Percentiles rank a stretch among this genome's conserved stretches.
Conservation (phyloP, 78 protist species). For the Cavenderia fasciculata region DNA sequence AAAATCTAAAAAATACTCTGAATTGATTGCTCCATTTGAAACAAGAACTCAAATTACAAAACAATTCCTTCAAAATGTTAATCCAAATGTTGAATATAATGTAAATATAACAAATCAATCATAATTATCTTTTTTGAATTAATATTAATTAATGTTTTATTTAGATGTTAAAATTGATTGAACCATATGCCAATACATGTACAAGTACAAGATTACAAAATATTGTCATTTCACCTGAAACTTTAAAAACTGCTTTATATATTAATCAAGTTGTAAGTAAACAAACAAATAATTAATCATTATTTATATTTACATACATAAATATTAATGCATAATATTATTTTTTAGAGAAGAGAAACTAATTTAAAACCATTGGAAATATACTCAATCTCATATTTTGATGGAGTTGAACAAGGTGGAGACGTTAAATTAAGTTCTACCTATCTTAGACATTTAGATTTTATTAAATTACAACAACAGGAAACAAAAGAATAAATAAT, state of each 20-base stretch:
- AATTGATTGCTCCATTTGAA: conserved; percentile 37
- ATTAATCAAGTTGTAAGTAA: conserved; percentile 39
- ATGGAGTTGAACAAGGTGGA: conserved; percentile 31
- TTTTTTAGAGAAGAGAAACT: conserved; percentile 20
- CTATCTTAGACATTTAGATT: conserved; percentile 58
- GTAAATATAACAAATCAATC: neutral
- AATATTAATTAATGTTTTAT: neutral
- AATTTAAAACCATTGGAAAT: conserved; percentile 63
- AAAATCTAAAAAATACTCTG: conserved; percentile 20
- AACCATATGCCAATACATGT: conserved; percentile 72
- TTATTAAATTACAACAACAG: conserved; percentile 9
- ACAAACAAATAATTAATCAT: too few relatives aligned
- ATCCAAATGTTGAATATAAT: conserved; percentile 66
- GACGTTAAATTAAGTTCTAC: conserved; percentile 53
- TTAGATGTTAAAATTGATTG: conserved; percentile 53
- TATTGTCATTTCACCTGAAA: conserved; percentile 66
- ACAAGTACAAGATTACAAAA: conserved; percentile 35
- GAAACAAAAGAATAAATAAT: too few relatives aligned
- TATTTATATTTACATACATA: too few relatives aligned
- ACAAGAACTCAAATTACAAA: conserved; percentile 18
- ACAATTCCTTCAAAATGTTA: conserved; percentile 9
- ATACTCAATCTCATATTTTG: conserved; percentile 50
- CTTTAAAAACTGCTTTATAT: conserved; percentile 11
- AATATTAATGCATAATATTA: too few relatives aligned
- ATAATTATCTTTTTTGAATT: neutral